Conservation (phyloP, 2,329 filamentous ascomycete species). For the Penicillium sp. region DNA sequence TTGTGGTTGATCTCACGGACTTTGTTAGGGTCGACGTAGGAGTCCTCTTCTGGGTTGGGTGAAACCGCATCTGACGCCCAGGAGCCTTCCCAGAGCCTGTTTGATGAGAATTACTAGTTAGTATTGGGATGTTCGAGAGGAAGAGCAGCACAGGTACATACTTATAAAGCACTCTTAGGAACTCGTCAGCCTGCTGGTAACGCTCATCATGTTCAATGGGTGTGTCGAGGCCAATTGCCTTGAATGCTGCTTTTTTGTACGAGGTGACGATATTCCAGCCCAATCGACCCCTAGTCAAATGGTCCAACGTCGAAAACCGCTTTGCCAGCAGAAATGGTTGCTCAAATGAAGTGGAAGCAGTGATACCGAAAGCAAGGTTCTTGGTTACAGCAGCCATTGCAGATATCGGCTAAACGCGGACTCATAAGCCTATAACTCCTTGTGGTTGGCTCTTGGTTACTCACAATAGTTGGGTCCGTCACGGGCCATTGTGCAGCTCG, state of each 20-base stretch:
- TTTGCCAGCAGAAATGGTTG: conserved; percentile 66
- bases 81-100: conserved; percentile 58
- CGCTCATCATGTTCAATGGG: conserved; percentile 65
- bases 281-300: conserved; percentile 64
- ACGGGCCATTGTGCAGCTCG: conserved; percentile 68
- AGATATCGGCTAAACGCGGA: conserved; percentile 56
- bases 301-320: conserved; percentile 65
- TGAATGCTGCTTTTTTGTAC: conserved; percentile 66
- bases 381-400: conserved; percentile 71
- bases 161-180: conserved; percentile 66
- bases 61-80: conserved; percentile 63
- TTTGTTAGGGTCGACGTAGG: conserved; percentile 62
- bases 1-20: conserved; percentile 65
- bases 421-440: neutral
- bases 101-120: neutral
- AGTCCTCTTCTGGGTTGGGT: conserved; percentile 58
- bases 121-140: neutral
- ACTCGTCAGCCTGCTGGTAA: conserved; percentile 66
- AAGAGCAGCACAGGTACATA: conserved; percentile 26
- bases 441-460: conserved; percentile 23
- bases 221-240: conserved; percentile 63
- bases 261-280: conserved; percentile 71
- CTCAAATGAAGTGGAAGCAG: conserved; percentile 66
- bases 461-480: conserved; percentile 66
- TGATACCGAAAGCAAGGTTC: conserved; percentile 66